Conservation (phyloP, 305 asterid genomes). For the Fraxinus nigra region DNA sequence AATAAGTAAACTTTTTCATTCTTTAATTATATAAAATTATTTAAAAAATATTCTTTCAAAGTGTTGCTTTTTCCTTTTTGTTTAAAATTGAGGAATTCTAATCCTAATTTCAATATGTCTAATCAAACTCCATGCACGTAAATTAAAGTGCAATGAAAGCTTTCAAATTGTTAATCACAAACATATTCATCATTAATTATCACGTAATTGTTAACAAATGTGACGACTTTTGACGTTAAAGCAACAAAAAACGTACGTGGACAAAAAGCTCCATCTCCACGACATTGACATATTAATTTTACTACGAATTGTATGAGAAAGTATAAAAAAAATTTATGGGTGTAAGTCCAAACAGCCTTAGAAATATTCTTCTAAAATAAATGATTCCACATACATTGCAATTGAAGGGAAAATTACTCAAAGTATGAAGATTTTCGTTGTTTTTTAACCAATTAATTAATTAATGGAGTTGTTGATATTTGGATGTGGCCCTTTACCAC, state of each 20-base stretch:
- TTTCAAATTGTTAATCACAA: neutral
- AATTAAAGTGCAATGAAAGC: neutral
- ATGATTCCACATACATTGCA: conserved; percentile 6
- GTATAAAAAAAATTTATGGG: neutral
- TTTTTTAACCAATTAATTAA: neutral
- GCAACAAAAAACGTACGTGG: neutral
- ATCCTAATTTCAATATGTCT: neutral
- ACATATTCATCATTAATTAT: neutral
- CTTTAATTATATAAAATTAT: neutral
- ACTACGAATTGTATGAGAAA: neutral
- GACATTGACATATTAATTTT: neutral
- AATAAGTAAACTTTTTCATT: neutral
- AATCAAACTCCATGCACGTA: neutral
- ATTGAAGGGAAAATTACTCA: conserved; percentile 1
- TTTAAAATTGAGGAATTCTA: neutral
- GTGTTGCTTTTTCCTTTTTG: neutral
- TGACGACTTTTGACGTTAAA: neutral
- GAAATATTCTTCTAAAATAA: neutral
- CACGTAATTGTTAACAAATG: neutral
- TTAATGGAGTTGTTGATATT: neutral
- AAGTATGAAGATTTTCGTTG: neutral
- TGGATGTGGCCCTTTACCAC: neutral
- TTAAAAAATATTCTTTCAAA: neutral
- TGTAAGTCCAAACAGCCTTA: conserved; percentile 1
- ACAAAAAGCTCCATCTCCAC: neutral